Evolutionary conservation across 305 asterid species (phyloP), one percentile per base, ranked within the genome.

Genomic region (Fraxinus greggii): DNA sequence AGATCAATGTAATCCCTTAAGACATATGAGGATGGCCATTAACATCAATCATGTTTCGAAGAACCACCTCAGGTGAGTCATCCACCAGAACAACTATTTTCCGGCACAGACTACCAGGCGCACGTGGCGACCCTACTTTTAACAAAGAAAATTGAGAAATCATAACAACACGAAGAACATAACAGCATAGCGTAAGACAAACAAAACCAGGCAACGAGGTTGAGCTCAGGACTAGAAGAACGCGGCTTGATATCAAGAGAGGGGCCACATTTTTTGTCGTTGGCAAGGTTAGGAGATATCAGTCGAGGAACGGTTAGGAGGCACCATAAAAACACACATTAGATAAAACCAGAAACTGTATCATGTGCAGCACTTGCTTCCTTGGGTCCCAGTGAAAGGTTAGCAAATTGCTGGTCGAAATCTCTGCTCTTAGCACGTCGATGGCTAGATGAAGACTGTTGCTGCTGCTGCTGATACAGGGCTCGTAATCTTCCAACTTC

Each of bases 371-470:
- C 28, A 70, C 83, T 82, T 4, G 90, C 63, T 81, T 92, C 94
- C 86, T 90, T 88, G 83, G 86, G 89, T 84, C 92, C 90, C 81
- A 94, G 86, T 78, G 98, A 91, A 84, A 89, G 90, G 36, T 80
- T 80, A 15, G 86, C 86, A 59, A 89, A 86, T 74, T 89, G 92
- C 61, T 81, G 87, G 74, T 88, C 91, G 24, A 92, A 80, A 77
- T 92, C 93, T 80, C 86, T 87, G 86, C 92, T 91, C 78, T 86
- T 85, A 78, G 88, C 77, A 63, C 93, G 89, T 56, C 88, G 86
- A 75, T 91, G 93, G 78, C 88, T 83, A 48, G 95, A 76, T 56
- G 91, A 54, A 73, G 77, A 83, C 65, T 76, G 86, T 38, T 77
- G 82, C 65, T 89, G 85, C 77, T 89, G 93, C 76, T 88, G 94